Evolutionary conservation across 306 rosid genomes (phyloP).

Genomic region (Inga leiocalycina): DNA sequence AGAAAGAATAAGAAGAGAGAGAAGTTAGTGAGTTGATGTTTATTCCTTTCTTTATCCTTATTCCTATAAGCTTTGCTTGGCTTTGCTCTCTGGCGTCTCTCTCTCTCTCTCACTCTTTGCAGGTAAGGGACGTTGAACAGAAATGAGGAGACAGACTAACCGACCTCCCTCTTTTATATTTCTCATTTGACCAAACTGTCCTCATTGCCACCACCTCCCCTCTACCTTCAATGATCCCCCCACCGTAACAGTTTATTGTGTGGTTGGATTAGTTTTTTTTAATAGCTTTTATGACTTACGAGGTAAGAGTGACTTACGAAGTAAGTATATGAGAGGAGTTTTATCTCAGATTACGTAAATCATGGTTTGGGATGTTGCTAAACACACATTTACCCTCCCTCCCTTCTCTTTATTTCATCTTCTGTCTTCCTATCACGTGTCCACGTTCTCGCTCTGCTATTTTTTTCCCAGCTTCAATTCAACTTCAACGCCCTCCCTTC

Average conservation of each 20-base stretch:
- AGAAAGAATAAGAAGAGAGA: constrained; percentile 45
- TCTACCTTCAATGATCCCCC: constrained; percentile 33
- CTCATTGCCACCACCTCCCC: constrained; percentile 32
- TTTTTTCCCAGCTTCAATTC: neutral
- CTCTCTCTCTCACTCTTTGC: constrained; percentile 58
- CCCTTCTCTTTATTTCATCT: neutral
- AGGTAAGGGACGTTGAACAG: constrained; percentile 74
- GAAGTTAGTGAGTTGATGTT: constrained; percentile 30
- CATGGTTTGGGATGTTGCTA: no score
- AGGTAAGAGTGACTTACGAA: no score
- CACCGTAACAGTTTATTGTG: constrained; percentile 27
- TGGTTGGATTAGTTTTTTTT: no score
- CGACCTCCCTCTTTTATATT: constrained; percentile 38
- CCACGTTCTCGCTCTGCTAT: neutral
- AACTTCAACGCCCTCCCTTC: neutral
- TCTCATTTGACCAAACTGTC: constrained; percentile 57
- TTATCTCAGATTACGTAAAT: no score
- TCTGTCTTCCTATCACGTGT: neutral
- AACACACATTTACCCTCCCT: constrained; percentile 9
- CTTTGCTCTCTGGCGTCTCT: constrained; percentile 37
- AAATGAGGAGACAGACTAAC: constrained; percentile 67
- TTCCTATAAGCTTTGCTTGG: constrained; percentile 16
- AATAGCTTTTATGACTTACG: no score
- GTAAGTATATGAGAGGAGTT: no score
- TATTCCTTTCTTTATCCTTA: constrained; percentile 53